Conservation (phyloP, 768 basidiomycete species). For the Cubamyces lactineus region DNA sequence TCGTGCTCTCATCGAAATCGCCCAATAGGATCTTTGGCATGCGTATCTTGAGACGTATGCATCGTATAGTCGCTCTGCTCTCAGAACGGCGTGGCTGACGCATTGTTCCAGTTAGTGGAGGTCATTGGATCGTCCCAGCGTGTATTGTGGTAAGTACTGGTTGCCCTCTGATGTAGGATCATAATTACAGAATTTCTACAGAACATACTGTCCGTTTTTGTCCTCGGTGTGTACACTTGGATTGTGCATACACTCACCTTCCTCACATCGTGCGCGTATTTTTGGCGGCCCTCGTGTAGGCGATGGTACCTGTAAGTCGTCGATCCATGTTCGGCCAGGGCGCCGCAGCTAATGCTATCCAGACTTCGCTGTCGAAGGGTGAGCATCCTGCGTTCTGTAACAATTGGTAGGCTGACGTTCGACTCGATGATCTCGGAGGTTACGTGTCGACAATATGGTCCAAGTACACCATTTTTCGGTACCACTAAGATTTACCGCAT, state of each 20-base stretch:
- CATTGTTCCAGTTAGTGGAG: constrained; percentile 12
- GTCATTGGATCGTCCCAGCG: constrained; percentile 8
- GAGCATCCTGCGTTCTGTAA: not conserved
- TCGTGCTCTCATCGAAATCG: not conserved
- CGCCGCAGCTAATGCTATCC: no score
- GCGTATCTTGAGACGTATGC: constrained; percentile 22
- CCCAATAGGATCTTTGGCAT: constrained; percentile 17
- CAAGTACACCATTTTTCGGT: constrained; percentile 10
- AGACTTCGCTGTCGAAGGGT: not conserved
- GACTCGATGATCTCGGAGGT: not conserved
- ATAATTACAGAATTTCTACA: not conserved
- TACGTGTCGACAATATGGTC: not conserved
- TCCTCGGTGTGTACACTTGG: constrained; percentile 1
- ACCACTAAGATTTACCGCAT: not conserved
- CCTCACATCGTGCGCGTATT: not conserved
- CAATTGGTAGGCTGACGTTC: no score
- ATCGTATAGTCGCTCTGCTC: no score
- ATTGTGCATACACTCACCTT: not conserved
- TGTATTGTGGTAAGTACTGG: constrained; percentile 16
- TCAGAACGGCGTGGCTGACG: not conserved
- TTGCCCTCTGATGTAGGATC: not conserved
- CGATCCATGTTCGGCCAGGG: not conserved
- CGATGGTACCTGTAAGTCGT: constrained; percentile 11
- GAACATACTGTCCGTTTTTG: constrained; percentile 1
- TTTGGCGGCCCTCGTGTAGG: not conserved